Evolutionary conservation across 768 basidiomycete species (phyloP), one percentile per base, ranked within the genome.

Genomic region (Suillus decipiens): DNA sequence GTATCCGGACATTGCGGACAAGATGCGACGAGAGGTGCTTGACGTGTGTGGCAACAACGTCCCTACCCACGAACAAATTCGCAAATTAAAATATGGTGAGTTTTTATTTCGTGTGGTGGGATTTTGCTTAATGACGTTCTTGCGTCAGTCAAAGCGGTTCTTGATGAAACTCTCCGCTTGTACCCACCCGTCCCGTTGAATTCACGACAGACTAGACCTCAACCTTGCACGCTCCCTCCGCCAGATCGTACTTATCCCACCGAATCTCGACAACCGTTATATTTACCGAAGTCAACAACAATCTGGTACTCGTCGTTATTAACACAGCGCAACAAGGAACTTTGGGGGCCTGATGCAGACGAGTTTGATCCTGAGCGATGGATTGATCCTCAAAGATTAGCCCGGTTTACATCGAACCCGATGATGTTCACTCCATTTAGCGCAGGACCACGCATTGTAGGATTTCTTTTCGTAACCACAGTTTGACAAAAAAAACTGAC

Each of bases 171-270:
- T 0, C 79, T 94, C 28, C 82, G 92, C 19, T 76, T 94, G 1
- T 94, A 88, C 76, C 91, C 91, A 4, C 89, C 92, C 8, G 89
- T 93, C 0, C 90, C 91, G 8, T 75, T 90, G 47, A 92, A 92
- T 68, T 77, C 85, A 45, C 82, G 89, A 37, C 86, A 89, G 75
- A 81, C 79, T 45, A 82, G 88, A 50, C 68, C 77, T 1, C 68
- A 74, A 3, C 72, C 84, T 15, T 84, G 83, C 67, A 75, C 82
- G 0, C 76, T 89, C 10, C 88, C 87, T 6, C 76, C 73, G 2
- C 76, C 84, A 17, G 86, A 86, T 63, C 71, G 71, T 37, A 83
- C 87, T 0, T 86, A 80, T 63, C 55, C 76, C 19, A 56, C 64
- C 8, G 65, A 72, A 12, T 73, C 78, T 62, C 62, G 70, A 14